phyloP scores from a whole-genome alignment of 2,329 filamentous ascomycete genomes.

The Penicillium hesseltinei region DNA sequence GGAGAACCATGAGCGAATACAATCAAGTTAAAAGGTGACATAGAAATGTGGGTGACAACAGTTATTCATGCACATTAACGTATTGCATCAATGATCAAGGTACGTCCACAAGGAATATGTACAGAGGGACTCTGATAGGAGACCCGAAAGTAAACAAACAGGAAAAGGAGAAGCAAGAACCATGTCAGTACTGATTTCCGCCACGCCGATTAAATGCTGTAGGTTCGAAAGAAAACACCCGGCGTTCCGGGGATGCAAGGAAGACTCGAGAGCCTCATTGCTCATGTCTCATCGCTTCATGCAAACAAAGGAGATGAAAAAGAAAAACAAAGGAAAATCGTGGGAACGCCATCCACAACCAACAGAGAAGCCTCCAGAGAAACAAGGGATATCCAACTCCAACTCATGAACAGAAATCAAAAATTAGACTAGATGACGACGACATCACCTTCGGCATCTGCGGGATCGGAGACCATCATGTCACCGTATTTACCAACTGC shows the following conservation, averaged over 20 bases:
- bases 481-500: slow-evolving; percentile 46
- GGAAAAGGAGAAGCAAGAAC: slow-evolving; percentile 5
- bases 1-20: background rate
- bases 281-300: slow-evolving; percentile 29
- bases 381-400: slow-evolving; percentile 34
- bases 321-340: slow-evolving; percentile 19
- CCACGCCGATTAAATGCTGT: slow-evolving; percentile 28
- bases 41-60: background rate
- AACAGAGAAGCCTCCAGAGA: slow-evolving; percentile 27
- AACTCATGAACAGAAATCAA: slow-evolving; percentile 21
- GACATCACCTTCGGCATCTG: slow-evolving; percentile 47
- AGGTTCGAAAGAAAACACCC: slow-evolving; percentile 14
- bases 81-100: slow-evolving; percentile 4
- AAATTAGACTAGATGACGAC: slow-evolving; percentile 41
- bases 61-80: slow-evolving; percentile 1
- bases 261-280: slow-evolving; percentile 20
- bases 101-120: slow-evolving; percentile 7
- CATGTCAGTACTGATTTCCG: slow-evolving; percentile 4
- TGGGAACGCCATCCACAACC: slow-evolving; percentile 18
- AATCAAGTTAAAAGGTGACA: background rate
- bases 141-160: slow-evolving; percentile 9
- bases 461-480: slow-evolving; percentile 47
- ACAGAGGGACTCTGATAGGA: slow-evolving; percentile 2
- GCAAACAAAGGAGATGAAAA: slow-evolving; percentile 18
- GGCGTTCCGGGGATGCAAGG: slow-evolving; percentile 9